Percentiles rank a stretch among this genome's conserved stretches.
phyloP scores from a whole-genome alignment of 805 yeast species.

The Scheffersomyces ergatensis region DNA sequence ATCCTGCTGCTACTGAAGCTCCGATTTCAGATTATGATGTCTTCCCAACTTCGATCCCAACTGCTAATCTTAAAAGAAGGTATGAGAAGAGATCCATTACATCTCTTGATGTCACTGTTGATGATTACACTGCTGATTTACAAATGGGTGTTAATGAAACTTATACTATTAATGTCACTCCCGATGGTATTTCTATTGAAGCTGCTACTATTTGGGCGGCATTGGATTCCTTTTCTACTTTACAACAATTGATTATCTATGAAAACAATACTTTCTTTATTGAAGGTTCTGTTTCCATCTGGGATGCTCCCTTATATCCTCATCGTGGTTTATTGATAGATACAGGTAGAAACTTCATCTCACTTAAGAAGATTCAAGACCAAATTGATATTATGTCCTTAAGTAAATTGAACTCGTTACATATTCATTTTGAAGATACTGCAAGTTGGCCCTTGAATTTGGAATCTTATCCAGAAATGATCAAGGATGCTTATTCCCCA shows the following conservation, averaged over 20 bases:
- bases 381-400: conserved; percentile 39
- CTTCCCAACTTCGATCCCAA: not conserved
- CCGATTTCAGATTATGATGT: conserved; percentile 8
- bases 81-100: not conserved
- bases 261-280: conserved; percentile 20
- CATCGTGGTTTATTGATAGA: conserved; percentile 42
- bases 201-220: conserved; percentile 42
- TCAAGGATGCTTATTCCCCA: conserved; percentile 33
- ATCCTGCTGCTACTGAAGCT: conserved; percentile 29
- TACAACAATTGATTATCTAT: conserved; percentile 37
- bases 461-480: conserved; percentile 33
- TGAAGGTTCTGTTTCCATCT: conserved; percentile 30
- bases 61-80: not conserved
- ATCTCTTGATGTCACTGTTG: conserved; percentile 9
- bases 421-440: conserved; percentile 40
- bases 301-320: conserved; percentile 31
- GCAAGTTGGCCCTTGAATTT: conserved; percentile 41
- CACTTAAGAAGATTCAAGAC: conserved; percentile 20
- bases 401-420: conserved; percentile 36
- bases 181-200: conserved; percentile 15
- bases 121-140: conserved; percentile 20
- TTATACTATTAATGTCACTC: conserved; percentile 19
- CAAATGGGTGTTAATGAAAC: conserved; percentile 37
- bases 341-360: conserved; percentile 34
- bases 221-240: conserved; percentile 36